Evolutionary conservation across 2,329 filamentous ascomycete species (phyloP).

Genomic region (Colletotrichum horii): DNA sequence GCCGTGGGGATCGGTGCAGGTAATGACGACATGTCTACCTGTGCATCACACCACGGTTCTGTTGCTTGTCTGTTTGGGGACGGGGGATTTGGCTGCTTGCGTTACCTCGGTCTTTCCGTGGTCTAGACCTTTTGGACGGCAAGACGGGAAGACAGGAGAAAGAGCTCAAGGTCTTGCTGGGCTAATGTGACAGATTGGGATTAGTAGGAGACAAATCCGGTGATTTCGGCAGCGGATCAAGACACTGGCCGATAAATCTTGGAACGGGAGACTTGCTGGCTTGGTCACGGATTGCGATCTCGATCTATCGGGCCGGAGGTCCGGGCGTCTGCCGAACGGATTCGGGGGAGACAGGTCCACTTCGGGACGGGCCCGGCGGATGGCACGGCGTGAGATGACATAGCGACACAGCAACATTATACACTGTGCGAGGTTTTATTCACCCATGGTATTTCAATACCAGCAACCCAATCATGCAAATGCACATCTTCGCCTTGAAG

Average conservation of each 20-base stretch:
- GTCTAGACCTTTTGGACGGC: not conserved
- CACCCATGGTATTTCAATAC: too few relatives aligned
- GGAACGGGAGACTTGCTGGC: not conserved
- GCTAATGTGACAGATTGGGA: not conserved
- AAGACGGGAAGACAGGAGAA: not conserved
- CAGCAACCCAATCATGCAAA: fast-evolving
- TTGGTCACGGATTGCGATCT: not conserved
- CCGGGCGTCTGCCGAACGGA: not conserved
- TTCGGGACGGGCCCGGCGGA: not conserved
- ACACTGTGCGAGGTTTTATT: too few relatives aligned
- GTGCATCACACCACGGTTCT: not conserved
- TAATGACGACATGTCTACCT: constrained; percentile 13
- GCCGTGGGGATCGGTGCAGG: not conserved
- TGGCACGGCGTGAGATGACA: not conserved
- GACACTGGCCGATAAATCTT: not conserved
- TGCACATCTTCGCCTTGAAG: not conserved
- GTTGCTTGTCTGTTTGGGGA: not conserved
- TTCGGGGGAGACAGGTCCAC: not conserved
- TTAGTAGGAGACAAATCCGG: not conserved
- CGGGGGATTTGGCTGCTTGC: not conserved
- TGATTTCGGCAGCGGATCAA: not conserved
- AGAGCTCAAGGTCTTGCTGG: not conserved
- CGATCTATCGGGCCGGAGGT: not conserved
- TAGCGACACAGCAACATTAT: not conserved
- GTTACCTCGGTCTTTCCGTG: not conserved